Evolutionary conservation across 805 yeast species (phyloP), one percentile per base, ranked within the genome.

Genomic region (Schwanniomyces vanrijiae): DNA sequence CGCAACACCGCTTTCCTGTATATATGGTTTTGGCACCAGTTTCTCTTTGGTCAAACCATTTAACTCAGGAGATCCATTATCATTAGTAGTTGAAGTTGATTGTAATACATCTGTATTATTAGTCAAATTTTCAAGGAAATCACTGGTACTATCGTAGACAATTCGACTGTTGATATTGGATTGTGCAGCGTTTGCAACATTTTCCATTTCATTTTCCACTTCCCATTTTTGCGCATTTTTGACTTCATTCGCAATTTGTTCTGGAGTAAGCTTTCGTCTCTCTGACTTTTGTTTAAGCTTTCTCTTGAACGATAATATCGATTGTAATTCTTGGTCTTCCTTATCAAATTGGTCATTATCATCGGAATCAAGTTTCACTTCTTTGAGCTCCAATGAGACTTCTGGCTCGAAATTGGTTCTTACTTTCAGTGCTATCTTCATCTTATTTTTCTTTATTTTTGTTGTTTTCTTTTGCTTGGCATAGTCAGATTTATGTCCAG

Each of bases 381-480:
- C 58, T 28, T 61, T 55, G 11, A 73, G 58, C 19, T 37, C 40
- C 3, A 44, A 7, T 10, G 41, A 43, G 5, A 14, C 29, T 21
- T 54, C 59, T 29, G 66, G 65, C 3, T 37, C 48, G 7, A 46
- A 66, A 73, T 34, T 63, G 49, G 43, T 60, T 59, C 54, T 42
- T 26, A 20, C 29, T 56, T 70, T 66, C 63, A 66, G 62, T 54
- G 71, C 61, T 34, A 64, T 64, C 20, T 69, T 69, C 53, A 75
- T 73, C 47, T 73, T 71, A 1, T 73, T 56, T 53, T 77, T 76
- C 50, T 71, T 75, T 66, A 74, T 69, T 48, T 70, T 69, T 11
- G 61, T 56, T 2, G 62, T 60, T 45, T 64, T 52, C 37, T 47
- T 53, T 5, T 53, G 46, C 40, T 48, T 49, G 5, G 45, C 35